phyloP scores from a whole-genome alignment of 805 yeast genomes.

The Naumovozyma baii region DNA sequence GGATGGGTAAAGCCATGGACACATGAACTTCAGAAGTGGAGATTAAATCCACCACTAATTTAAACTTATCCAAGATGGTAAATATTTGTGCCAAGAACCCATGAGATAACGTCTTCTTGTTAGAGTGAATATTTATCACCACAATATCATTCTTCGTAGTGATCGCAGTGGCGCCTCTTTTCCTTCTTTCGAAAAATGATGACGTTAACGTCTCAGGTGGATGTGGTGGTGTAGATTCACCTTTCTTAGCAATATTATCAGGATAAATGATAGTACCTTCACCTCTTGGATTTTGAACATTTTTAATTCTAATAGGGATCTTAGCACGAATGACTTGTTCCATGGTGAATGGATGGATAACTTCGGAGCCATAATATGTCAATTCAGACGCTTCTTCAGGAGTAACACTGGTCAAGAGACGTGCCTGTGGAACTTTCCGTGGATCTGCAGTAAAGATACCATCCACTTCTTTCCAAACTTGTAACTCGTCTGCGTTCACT shows the following conservation, averaged over 20 bases:
- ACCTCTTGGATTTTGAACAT: constrained; percentile 90
- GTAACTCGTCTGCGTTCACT: constrained; percentile 81
- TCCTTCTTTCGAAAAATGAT: constrained; percentile 35
- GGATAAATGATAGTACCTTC: constrained; percentile 92
- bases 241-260: constrained; percentile 73
- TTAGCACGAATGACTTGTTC: constrained; percentile 94
- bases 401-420: constrained; percentile 76
- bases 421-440: constrained; percentile 83
- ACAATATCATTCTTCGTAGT: constrained; percentile 89
- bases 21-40: constrained; percentile 97
- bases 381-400: constrained; percentile 98
- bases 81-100: constrained; percentile 91
- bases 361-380: constrained; percentile 96
- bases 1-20: constrained; percentile 89
- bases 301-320: constrained; percentile 93
- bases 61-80: constrained; percentile 71
- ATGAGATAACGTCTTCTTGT: constrained; percentile 83
- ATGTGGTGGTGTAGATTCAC: constrained; percentile 88
- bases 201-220: constrained; percentile 67
- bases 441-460: constrained; percentile 99
- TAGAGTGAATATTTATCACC: constrained; percentile 87
- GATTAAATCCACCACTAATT: constrained; percentile 86
- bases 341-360: constrained; percentile 98
- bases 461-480: constrained; percentile 98
- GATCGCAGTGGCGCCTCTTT: constrained; percentile 84